Conservation (phyloP, 177 flowering plant genomes). For the Vitis hybrid region DNA sequence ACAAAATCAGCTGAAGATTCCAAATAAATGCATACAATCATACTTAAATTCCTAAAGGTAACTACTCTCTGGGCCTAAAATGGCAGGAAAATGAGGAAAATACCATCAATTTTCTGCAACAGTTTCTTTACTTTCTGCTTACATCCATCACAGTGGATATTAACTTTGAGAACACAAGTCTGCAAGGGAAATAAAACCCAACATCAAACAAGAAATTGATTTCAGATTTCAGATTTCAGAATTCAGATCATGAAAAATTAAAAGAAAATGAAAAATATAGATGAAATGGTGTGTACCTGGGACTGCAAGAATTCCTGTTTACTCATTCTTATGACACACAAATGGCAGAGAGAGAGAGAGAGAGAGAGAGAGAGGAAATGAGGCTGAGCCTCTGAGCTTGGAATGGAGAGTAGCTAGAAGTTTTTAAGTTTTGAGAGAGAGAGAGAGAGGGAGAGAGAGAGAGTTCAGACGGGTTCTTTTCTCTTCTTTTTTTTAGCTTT, state of each 20-base stretch:
- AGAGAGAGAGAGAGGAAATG: slow-evolving; percentile 6
- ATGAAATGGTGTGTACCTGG: slow-evolving; percentile 31
- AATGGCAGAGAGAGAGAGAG: slow-evolving; percentile 10
- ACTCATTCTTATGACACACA: slow-evolving; percentile 24
- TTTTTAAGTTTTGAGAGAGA: background rate
- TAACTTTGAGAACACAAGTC: slow-evolving; percentile 59
- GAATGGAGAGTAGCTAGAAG: background rate
- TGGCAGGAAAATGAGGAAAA: background rate
- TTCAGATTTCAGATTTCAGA: background rate
- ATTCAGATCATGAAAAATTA: background rate
- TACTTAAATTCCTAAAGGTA: background rate
- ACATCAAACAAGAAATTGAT: background rate
- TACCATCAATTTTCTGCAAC: slow-evolving; percentile 66
- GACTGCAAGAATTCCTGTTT: slow-evolving; percentile 39
- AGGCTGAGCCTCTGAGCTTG: background rate
- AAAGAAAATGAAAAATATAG: background rate
- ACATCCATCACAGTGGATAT: slow-evolving; percentile 71
- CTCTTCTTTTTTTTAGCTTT: slow-evolving; percentile 7
- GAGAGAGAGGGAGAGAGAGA: background rate
- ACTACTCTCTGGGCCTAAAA: background rate
- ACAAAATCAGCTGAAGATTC: background rate
- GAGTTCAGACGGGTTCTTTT: slow-evolving; percentile 12
- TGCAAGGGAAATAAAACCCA: slow-evolving; percentile 16
- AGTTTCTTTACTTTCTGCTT: slow-evolving; percentile 55
- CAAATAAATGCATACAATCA: too few relatives aligned